Evolutionary conservation across 495 filamentous ascomycete genomes (phyloP).

Genomic region (Pyrenopolyporus hunteri): DNA sequence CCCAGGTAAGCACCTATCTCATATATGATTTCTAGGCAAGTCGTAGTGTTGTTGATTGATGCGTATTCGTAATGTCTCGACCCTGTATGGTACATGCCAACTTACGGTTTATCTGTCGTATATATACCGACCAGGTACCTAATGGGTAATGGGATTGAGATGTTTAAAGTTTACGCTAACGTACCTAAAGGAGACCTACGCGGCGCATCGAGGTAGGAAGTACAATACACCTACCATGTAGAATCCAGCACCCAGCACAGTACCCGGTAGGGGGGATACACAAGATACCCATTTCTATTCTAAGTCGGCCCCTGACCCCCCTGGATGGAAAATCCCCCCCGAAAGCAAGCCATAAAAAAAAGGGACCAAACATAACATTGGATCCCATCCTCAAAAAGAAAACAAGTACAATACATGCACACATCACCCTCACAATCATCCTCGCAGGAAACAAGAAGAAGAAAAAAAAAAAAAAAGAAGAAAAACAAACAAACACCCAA

Average conservation of each 20-base stretch:
- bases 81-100: no score
- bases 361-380: constrained; percentile 22
- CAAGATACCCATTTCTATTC: background rate
- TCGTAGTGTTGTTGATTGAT: no score
- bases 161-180: background rate
- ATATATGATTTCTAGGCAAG: no score
- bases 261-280: background rate
- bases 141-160: no score
- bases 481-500: no score
- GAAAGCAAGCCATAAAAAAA: constrained; percentile 10
- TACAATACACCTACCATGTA: background rate
- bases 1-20: no score
- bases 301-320: constrained; percentile 31
- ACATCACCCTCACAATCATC: background rate
- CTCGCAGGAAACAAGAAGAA: constrained; percentile 10
- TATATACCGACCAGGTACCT: no score
- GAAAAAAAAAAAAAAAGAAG: no score
- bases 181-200: background rate
- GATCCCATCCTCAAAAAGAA: constrained; percentile 10
- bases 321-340: constrained; percentile 33
- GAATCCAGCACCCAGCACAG: background rate
- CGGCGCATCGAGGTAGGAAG: no score
- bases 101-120: no score
- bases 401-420: constrained; percentile 8
- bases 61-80: no score